Conservation (phyloP, 768 basidiomycete species). For the Tephrocybe sp. region DNA sequence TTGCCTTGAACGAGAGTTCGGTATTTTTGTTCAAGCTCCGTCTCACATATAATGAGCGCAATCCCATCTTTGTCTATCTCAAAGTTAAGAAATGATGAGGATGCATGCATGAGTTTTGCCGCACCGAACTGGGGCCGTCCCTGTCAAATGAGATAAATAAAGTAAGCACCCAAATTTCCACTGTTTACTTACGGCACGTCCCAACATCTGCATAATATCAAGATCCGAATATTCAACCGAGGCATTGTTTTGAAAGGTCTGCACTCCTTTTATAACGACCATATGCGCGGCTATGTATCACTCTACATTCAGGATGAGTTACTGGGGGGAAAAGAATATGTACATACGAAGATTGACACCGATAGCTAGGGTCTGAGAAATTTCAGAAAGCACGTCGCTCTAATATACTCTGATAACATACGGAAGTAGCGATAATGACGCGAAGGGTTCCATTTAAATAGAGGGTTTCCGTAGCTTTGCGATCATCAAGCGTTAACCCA, state of each 20-base stretch:
- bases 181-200: slow-evolving; percentile 71
- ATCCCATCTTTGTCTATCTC: slow-evolving; percentile 74
- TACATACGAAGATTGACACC: slow-evolving; percentile 90
- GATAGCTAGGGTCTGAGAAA: slow-evolving; percentile 81
- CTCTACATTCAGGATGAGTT: slow-evolving; percentile 1
- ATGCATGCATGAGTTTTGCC: slow-evolving; percentile 1
- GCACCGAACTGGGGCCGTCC: slow-evolving; percentile 90
- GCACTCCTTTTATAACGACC: slow-evolving; percentile 91
- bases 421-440: slow-evolving; percentile 81
- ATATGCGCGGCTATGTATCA: slow-evolving; percentile 73
- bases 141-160: slow-evolving; percentile 29
- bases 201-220: slow-evolving; percentile 96
- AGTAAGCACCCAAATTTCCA: background rate
- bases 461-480: slow-evolving; percentile 68
- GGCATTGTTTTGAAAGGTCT: slow-evolving; percentile 65
- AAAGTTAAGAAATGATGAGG: background rate
- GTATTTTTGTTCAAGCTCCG: slow-evolving; percentile 70
- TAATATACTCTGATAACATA: slow-evolving; percentile 31
- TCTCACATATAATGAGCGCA: slow-evolving; percentile 82
- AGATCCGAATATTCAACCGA: slow-evolving; percentile 86
- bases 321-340: background rate
- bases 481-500: slow-evolving; percentile 72
- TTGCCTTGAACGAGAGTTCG: slow-evolving; percentile 62
- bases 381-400: background rate
- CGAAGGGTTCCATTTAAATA: slow-evolving; percentile 63